Percentiles rank a stretch among this genome's conserved stretches.
Conservation (phyloP, 495 filamentous ascomycete genomes). For the Penicillium soppii region DNA sequence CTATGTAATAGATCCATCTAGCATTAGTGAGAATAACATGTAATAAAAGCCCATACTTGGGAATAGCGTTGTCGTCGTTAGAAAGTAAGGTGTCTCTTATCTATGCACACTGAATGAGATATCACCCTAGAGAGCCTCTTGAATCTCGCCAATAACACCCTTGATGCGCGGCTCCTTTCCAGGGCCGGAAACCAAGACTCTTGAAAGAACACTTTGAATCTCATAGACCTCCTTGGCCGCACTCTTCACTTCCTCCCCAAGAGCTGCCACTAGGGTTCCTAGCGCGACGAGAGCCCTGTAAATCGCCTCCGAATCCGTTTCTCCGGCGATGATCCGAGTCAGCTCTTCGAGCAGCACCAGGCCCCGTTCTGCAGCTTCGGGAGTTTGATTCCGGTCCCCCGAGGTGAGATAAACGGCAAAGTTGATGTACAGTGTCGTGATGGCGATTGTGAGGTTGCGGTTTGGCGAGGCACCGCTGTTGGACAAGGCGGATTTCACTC, state of each 20-base stretch:
- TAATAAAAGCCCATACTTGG: background rate
- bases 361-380: conserved; percentile 55
- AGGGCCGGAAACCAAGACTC: conserved; percentile 31
- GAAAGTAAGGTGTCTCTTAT: conserved; percentile 13
- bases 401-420: conserved; percentile 64
- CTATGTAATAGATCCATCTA: background rate
- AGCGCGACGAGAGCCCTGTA: conserved; percentile 80
- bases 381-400: conserved; percentile 26
- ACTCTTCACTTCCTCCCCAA: conserved; percentile 47
- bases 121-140: conserved; percentile 24
- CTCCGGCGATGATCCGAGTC: conserved; percentile 56
- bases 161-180: conserved; percentile 52
- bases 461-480: conserved; percentile 55
- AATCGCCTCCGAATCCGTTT: conserved; percentile 76
- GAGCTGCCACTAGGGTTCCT: conserved; percentile 62
- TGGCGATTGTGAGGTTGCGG: conserved; percentile 76
- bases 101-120: conserved; percentile 11
- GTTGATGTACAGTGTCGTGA: conserved; percentile 84
- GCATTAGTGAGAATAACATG: background rate
- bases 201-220: conserved; percentile 33
- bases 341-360: conserved; percentile 64
- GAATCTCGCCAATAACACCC: conserved; percentile 48
- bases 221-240: conserved; percentile 53
- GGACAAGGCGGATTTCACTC: conserved; percentile 46
- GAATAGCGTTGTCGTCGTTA: conserved; percentile 26